Evolutionary conservation across 1,284 basidiomycete species (phyloP).

Genomic region (Ustilago hordei): DNA sequence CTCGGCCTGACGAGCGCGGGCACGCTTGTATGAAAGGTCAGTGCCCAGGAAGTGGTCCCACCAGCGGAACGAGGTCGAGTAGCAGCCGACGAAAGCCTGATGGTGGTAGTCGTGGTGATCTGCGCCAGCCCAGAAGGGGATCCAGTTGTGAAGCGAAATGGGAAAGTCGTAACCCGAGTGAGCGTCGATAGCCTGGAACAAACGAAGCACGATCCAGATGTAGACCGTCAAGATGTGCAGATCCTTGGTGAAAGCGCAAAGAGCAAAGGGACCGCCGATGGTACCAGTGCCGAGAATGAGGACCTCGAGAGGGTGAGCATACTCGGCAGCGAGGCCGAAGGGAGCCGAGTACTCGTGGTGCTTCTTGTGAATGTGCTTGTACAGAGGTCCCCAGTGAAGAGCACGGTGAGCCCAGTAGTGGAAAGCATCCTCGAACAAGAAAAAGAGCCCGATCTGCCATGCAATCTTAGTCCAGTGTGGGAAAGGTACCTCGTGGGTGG

Average conservation of each 20-base stretch:
- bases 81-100: conserved; percentile 66
- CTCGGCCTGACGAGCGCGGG: conserved; percentile 64
- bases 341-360: conserved; percentile 97
- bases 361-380: conserved; percentile 95
- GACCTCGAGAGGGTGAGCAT: conserved; percentile 93
- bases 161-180: conserved; percentile 87
- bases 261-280: conserved; percentile 87
- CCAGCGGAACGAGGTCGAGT: conserved; percentile 68
- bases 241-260: conserved; percentile 75
- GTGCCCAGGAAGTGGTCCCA: conserved; percentile 68
- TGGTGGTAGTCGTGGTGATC: conserved; percentile 84
- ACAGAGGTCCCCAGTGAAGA: conserved; percentile 88
- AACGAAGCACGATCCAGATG: conserved; percentile 89
- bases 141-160: conserved; percentile 88
- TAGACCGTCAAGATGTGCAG: conserved; percentile 91
- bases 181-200: conserved; percentile 97
- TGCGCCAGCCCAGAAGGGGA: conserved; percentile 98
- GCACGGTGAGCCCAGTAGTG: conserved; percentile 84
- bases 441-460: conserved; percentile 88
- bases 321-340: conserved; percentile 96
- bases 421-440: conserved; percentile 95
- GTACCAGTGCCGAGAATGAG: conserved; percentile 88
- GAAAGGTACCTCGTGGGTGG: conserved; percentile 93
- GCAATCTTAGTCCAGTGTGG: conserved; percentile 72
- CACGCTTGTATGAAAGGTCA: conserved; percentile 65